Base-by-base conservation (phyloP, 176 grass and related monocot genomes). In the Pontederia paniculata region DNA sequence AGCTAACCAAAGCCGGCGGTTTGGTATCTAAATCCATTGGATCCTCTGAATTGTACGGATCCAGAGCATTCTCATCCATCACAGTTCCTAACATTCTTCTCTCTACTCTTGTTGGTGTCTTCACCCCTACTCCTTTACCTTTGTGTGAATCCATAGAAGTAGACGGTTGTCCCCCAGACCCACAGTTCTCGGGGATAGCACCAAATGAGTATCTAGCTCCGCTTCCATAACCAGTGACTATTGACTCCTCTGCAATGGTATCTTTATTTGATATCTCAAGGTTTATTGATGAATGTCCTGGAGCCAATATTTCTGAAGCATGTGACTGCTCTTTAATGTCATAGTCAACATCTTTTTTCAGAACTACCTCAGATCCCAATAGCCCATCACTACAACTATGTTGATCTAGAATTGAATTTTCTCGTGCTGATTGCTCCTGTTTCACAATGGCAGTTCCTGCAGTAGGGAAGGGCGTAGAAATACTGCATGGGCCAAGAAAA, bases 1-100 rank as follows among this genome's bases (percentile, higher is more conserved):
- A 82, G 60, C 70, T 84, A 79, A 77, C 71, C 51, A 72, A 48
- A 60, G 57, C 60, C 44, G 37, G 31, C 60, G 67, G 84, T 65
- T 64, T 82, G 12, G 23, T 14, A 72, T 82, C 75, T 62, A 78
- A 45, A 58, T 75, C 71, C 52, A 76, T 65, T 12, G 72, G 69
- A 54, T 70, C 64, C 57, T 72, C 73, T 62, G 71, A 74, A 71
- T 48, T 19, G 56, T 72, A 58, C 21, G 73, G 37, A 65, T 46
- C 44, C 51, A 45, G n/a, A 20, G 62, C 55, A 74, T 64, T 55
- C 23, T 53, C 42, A 75, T 69, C 67, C 31, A 10, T 42, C 54
- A 71, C 41, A 44, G 51, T 75, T 62, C 65, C 28, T 56, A 44
- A 45, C 21, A 68, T 52, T 70, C 68, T 56, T 22, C 42, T 17